Conservation (phyloP, 2,329 filamentous ascomycete species). For the Diaporthe sp. region DNA sequence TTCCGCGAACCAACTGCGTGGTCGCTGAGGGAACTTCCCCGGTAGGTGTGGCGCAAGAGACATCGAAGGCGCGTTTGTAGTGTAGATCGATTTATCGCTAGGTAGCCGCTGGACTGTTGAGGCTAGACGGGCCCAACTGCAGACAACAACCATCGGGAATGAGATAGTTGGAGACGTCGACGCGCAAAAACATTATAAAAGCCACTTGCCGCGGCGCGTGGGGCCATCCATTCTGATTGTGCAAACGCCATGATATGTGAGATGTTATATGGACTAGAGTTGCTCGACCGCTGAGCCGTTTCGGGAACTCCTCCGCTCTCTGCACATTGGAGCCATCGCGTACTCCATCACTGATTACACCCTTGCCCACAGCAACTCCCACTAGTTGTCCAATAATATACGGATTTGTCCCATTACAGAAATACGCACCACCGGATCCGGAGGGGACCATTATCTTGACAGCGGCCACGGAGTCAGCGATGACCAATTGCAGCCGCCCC, state of each 20-base stretch:
- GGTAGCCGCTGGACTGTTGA: not conserved
- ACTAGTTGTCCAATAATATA: not conserved
- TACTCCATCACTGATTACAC: not conserved
- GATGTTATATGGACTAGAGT: not conserved
- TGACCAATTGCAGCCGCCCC: conserved; percentile 9
- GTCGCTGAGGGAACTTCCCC: not conserved
- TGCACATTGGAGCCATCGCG: not conserved
- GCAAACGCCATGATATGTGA: not conserved
- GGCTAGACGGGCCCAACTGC: no score
- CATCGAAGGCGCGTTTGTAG: not conserved
- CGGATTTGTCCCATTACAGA: not conserved
- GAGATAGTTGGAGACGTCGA: not conserved
- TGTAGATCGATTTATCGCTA: not conserved
- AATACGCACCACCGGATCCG: conserved; percentile 1
- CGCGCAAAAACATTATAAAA: not conserved
- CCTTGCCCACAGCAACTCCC: not conserved
- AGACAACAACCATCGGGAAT: no score
- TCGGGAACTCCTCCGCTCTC: not conserved
- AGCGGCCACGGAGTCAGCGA: conserved; percentile 1
- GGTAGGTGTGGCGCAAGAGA: not conserved
- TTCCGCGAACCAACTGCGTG: not conserved
- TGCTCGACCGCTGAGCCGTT: not conserved
- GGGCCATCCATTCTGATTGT: not conserved
- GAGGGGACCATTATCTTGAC: not conserved
- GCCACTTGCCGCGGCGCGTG: not conserved